phyloP scores from a whole-genome alignment of 1,139 yeast species.

The Ogataea hybrid region DNA sequence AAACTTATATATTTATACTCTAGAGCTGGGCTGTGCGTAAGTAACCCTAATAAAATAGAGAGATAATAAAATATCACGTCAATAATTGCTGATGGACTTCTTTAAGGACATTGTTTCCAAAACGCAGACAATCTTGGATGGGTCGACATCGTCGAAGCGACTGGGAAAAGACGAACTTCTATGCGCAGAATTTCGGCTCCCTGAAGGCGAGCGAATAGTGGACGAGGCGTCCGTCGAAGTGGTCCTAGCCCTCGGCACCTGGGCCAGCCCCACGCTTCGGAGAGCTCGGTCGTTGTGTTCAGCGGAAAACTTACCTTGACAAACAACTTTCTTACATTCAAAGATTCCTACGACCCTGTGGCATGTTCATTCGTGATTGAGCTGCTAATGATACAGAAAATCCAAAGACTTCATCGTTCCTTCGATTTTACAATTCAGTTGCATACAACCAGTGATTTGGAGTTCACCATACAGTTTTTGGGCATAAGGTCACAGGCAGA shows the following conservation, averaged over 20 bases:
- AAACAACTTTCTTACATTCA: conserved; percentile 70
- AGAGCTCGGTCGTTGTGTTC: conserved; percentile 34
- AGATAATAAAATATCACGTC: conserved; percentile 1
- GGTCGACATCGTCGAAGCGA: conserved; percentile 31
- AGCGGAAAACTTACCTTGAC: conserved; percentile 70
- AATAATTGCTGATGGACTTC: conserved; percentile 37
- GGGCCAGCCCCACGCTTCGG: conserved; percentile 11
- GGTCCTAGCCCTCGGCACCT: conserved; percentile 41
- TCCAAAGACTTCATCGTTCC: conserved; percentile 77
- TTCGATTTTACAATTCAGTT: conserved; percentile 80
- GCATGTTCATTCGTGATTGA: conserved; percentile 72
- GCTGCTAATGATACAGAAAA: conserved; percentile 75
- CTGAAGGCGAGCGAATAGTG: conserved; percentile 64
- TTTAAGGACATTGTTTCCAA: conserved; percentile 40
- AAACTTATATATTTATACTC: background rate
- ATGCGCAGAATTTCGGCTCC: conserved; percentile 63
- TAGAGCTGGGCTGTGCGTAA: background rate
- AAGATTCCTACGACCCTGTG: conserved; percentile 65
- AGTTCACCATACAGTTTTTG: conserved; percentile 66
- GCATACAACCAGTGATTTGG: conserved; percentile 64
- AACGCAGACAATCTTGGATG: conserved; percentile 32
- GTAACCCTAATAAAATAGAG: background rate
- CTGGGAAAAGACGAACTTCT: conserved; percentile 68
- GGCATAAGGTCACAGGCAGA: conserved; percentile 82
- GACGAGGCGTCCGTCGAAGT: conserved; percentile 73